These are phyloP conservation scores for Acanthamoeba sp. DNA, from an alignment of 208 protist species.

Conservation along the genomic window DNA sequence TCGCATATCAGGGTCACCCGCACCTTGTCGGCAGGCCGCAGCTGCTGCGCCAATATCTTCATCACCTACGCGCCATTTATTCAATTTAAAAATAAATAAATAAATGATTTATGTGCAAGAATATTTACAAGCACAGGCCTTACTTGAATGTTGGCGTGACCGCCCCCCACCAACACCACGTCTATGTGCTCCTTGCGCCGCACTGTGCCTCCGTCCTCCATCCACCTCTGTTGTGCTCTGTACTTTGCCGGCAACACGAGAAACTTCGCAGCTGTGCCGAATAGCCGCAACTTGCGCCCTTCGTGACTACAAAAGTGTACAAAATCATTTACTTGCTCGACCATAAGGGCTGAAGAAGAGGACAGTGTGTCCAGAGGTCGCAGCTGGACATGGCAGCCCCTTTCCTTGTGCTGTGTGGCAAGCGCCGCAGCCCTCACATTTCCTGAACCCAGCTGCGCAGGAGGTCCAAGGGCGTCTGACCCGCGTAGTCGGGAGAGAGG, in stretches of 20 bases:
- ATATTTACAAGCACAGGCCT: neutral
- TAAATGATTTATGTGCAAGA: neutral
- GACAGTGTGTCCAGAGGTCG: too few relatives aligned
- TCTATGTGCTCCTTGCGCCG: neutral
- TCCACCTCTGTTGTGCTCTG: too few relatives aligned
- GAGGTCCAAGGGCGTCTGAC: neutral
- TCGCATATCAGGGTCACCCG: conserved; percentile 27
- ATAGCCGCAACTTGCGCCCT: too few relatives aligned
- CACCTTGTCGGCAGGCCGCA: neutral
- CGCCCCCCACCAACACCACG: conserved; percentile 7
- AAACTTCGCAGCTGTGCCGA: too few relatives aligned
- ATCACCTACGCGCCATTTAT: neutral
- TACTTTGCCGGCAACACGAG: too few relatives aligned
- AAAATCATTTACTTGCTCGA: too few relatives aligned
- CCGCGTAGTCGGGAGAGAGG: conserved; percentile 38
- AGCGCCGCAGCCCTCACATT: neutral
- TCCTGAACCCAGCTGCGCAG: conserved; percentile 9
- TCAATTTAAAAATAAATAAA: neutral
- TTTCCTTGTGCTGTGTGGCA: too few relatives aligned
- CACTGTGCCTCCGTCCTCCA: neutral
- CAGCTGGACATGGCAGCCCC: too few relatives aligned
- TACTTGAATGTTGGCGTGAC: conserved; percentile 32
- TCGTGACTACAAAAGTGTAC: too few relatives aligned
- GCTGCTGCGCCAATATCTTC: neutral
- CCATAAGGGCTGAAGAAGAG: too few relatives aligned